Evolutionary conservation across 768 basidiomycete species (phyloP), one percentile per base, ranked within the genome.

Genomic region (Mrakia frigida): DNA sequence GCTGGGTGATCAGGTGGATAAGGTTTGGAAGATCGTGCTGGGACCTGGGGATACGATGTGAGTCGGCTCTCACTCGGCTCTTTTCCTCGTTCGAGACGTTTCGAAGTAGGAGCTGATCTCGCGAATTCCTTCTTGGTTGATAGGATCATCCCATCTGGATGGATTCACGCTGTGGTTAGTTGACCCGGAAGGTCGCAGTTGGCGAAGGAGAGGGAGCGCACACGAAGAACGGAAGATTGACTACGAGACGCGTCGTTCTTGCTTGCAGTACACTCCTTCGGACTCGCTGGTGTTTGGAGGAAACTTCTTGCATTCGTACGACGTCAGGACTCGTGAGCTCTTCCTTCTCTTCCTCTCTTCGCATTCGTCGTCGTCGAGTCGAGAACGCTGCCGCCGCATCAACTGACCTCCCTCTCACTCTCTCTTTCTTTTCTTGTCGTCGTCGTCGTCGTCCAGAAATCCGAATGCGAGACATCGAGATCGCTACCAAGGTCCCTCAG

Each of bases 211-310:
- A 52, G 18, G 6, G 56, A 16, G 11, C 6, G 11, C 6, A 41
- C 5, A 41, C 16, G 43, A 50, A 50, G 46, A 50, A 50, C 13
- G 18, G 2, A 18, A 18, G 2, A 46, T n/a, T 69, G 50, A 59
- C 56, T n/a, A 25, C 43, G 25, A 25, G 11, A 25, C 28, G 37
- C 35, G 25, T 70, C 39, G 25, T 28, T 23, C 5, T 39, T 11
- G 25, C 16, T 25, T 76, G 46, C 80, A 96, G 91, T 90, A 92
- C 83, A 98, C 97, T 0, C 96, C 96, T 0, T 84, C 87, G 43
- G 94, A 99, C 82, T 91, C 95, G 6, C 86, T 99, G 59, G 97
- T 99, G 1, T 96, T 98, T 81, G 96, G 96, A 1, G 96, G 96
- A 53, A 99, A 99, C 83, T 99, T 98, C 82, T 83, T 99, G 70